phyloP scores from a whole-genome alignment of 1,284 basidiomycete genomes.

The Xerocomus minutiporus region DNA sequence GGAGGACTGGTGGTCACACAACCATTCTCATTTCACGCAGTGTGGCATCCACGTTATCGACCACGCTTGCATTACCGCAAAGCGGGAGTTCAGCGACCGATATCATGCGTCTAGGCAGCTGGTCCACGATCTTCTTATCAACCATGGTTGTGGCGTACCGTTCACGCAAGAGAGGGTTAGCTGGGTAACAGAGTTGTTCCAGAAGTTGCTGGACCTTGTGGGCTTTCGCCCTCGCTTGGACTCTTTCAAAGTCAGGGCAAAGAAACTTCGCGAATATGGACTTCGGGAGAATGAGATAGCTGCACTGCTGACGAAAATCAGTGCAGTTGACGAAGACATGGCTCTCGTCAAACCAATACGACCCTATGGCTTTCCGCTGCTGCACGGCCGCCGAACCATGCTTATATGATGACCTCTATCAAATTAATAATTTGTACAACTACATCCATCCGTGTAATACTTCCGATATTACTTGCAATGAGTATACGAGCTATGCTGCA shows the following conservation, averaged over 20 bases:
- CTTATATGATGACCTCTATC: conserved; percentile 10
- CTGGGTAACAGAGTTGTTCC: conserved; percentile 27
- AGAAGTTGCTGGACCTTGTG: conserved; percentile 24
- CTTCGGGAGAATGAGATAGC: conserved; percentile 24
- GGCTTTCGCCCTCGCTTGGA: conserved; percentile 24
- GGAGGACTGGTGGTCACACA: conserved; percentile 28
- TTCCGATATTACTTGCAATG: conserved; percentile 3
- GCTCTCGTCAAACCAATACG: conserved; percentile 11
- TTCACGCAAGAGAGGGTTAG: conserved; percentile 24
- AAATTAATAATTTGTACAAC: conserved; percentile 7
- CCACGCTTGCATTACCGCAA: conserved; percentile 31
- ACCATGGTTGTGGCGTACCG: conserved; percentile 18
- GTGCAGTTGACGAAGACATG: conserved; percentile 22
- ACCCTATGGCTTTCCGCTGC: conserved; percentile 4
- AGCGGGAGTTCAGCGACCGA: conserved; percentile 23
- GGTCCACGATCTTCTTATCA: conserved; percentile 26
- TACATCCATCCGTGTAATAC: conserved; percentile 9
- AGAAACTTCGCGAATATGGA: conserved; percentile 30
- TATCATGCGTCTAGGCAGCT: conserved; percentile 21
- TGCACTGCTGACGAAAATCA: conserved; percentile 20
- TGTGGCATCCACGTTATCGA: conserved; percentile 18
- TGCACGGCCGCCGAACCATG: conserved; percentile 13
- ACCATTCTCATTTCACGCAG: conserved; percentile 16
- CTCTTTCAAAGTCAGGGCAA: conserved; percentile 23
- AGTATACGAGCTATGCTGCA: not conserved